These are phyloP conservation scores for Lumnitzera racemosa DNA, from an alignment of 345 rosid genomes.

Conservation along the genomic window DNA sequence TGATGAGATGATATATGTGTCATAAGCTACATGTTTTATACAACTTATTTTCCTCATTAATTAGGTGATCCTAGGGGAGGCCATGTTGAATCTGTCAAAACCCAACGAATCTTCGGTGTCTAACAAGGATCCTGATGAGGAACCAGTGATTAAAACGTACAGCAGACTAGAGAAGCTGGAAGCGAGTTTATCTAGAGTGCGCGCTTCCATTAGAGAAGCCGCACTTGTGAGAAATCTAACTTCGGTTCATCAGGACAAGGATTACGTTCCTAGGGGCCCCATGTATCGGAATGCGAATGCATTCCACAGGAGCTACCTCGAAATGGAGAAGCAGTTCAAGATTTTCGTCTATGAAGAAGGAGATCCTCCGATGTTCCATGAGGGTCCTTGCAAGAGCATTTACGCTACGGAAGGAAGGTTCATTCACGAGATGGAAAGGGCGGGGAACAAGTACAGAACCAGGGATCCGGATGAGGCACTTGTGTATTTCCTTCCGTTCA, in stretches of 20 bases:
- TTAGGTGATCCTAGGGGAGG: not conserved
- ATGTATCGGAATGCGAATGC: constrained; percentile 36
- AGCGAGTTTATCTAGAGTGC: constrained; percentile 16
- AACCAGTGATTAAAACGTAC: not conserved
- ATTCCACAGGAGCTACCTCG: constrained; percentile 36
- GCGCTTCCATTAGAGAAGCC: constrained; percentile 28
- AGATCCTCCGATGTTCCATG: constrained; percentile 25
- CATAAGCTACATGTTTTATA: too few species aligned
- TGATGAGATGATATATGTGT: too few species aligned
- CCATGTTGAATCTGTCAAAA: not conserved
- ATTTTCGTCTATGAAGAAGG: constrained; percentile 34
- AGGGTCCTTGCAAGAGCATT: constrained; percentile 32
- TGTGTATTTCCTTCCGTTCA: constrained; percentile 65
- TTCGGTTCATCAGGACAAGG: constrained; percentile 18
- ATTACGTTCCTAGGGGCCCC: constrained; percentile 30
- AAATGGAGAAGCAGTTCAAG: constrained; percentile 35
- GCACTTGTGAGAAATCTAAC: constrained; percentile 20
- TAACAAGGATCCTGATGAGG: too few species aligned
- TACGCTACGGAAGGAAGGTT: constrained; percentile 30
- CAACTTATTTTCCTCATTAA: too few species aligned
- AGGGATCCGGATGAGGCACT: constrained; percentile 45
- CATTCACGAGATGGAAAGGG: constrained; percentile 26
- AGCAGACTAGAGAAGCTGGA: constrained; percentile 22
- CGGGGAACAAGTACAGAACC: constrained; percentile 26
- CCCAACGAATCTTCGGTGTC: not conserved